Evolutionary conservation across 1,139 yeast species (phyloP).

Genomic region (Pneumocystis carinii): DNA sequence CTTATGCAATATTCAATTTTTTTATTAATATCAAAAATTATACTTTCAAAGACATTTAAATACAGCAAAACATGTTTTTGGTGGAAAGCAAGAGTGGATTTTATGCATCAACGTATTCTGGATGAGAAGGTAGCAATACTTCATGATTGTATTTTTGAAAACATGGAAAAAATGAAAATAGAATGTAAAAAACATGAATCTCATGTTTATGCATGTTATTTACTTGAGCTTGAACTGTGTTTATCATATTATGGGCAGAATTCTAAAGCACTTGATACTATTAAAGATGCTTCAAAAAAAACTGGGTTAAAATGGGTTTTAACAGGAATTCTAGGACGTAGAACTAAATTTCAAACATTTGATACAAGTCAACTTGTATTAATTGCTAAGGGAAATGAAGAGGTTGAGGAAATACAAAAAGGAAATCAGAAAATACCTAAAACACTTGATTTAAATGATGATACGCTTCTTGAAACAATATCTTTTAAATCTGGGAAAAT

Average conservation of each 20-base stretch:
- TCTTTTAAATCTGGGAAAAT: slow-evolving; percentile 8
- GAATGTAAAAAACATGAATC: slow-evolving; percentile 17
- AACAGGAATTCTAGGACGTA: slow-evolving; percentile 78
- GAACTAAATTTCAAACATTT: slow-evolving; percentile 67
- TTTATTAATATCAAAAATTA: slow-evolving; percentile 18
- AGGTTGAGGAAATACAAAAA: slow-evolving; percentile 26
- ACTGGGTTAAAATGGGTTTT: slow-evolving; percentile 47
- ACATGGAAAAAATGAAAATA: slow-evolving; percentile 16
- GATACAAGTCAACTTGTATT: slow-evolving; percentile 64
- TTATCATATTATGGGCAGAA: slow-evolving; percentile 43
- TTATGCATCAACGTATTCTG: slow-evolving; percentile 26
- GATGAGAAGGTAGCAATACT: slow-evolving; percentile 20
- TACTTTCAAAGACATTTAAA: slow-evolving; percentile 14
- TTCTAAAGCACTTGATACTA: slow-evolving; percentile 39
- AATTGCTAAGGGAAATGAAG: slow-evolving; percentile 34
- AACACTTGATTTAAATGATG: slow-evolving; percentile 43
- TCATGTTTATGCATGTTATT: slow-evolving; percentile 30
- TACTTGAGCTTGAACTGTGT: slow-evolving; percentile 16
- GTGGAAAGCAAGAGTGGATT: slow-evolving; percentile 25
- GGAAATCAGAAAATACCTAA: slow-evolving; percentile 21
- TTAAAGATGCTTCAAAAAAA: slow-evolving; percentile 49
- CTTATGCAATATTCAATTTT: slow-evolving; percentile 23
- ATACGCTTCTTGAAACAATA: slow-evolving; percentile 64
- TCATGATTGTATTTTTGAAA: slow-evolving; percentile 20
- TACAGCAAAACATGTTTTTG: slow-evolving; percentile 15